Evolutionary conservation across 2,329 filamentous ascomycete species (phyloP).

Genomic region (Penicillium sp.): DNA sequence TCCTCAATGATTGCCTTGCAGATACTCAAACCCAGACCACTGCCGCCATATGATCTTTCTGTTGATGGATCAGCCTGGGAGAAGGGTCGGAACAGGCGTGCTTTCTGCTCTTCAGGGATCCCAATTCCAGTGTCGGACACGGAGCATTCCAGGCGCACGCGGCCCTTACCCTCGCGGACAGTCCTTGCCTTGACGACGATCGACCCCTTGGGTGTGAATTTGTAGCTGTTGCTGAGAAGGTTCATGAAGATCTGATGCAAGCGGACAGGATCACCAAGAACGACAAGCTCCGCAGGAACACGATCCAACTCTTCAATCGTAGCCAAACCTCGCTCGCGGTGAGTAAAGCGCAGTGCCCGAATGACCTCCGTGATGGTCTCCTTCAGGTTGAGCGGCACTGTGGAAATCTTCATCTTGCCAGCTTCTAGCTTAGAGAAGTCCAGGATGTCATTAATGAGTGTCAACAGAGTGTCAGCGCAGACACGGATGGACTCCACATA

Average conservation of each 20-base stretch:
- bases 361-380: slow-evolving; percentile 66
- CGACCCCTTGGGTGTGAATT: slow-evolving; percentile 84
- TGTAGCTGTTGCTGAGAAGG: slow-evolving; percentile 87
- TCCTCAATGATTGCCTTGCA: slow-evolving; percentile 93
- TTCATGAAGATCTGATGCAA: slow-evolving; percentile 78
- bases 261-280: slow-evolving; percentile 82
- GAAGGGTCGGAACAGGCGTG: slow-evolving; percentile 88
- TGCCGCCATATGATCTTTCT: slow-evolving; percentile 86
- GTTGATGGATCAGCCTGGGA: slow-evolving; percentile 91
- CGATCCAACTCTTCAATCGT: slow-evolving; percentile 65
- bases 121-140: slow-evolving; percentile 90
- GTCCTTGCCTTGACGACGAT: slow-evolving; percentile 79
- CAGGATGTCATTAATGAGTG: slow-evolving; percentile 87
- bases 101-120: slow-evolving; percentile 72
- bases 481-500: slow-evolving; percentile 65
- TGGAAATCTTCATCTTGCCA: slow-evolving; percentile 83
- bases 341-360: slow-evolving; percentile 62
- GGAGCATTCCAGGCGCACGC: slow-evolving; percentile 76
- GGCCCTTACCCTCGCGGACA: slow-evolving; percentile 68
- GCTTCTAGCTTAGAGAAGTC: slow-evolving; percentile 88
- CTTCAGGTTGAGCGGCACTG: slow-evolving; percentile 75
- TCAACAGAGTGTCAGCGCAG: slow-evolving; percentile 73
- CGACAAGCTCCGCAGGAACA: slow-evolving; percentile 60
- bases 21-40: slow-evolving; percentile 85
- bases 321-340: slow-evolving; percentile 59